Conservation (phyloP, 371 early-diverging fungal species). For the Funneliformis caledonium region DNA sequence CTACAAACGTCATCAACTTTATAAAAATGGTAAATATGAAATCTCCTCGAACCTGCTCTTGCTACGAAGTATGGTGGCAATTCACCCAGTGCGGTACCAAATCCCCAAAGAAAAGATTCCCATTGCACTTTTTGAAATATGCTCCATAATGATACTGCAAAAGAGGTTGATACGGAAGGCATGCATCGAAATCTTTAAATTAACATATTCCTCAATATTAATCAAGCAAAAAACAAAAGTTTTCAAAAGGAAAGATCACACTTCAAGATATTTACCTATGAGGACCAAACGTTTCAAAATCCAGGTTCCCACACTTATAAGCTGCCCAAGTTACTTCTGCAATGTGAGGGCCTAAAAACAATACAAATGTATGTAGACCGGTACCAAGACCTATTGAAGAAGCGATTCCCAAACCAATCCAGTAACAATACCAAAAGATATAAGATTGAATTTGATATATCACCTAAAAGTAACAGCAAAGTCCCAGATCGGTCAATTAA, state of each 20-base stretch:
- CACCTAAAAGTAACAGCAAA: constrained; percentile 2
- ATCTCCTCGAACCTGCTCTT: constrained; percentile 67
- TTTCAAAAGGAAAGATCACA: neutral
- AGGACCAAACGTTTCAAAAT: constrained; percentile 71
- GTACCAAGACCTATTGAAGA: constrained; percentile 93
- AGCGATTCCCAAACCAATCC: constrained; percentile 83
- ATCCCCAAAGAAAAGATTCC: constrained; percentile 88
- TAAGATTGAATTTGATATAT: constrained; percentile 29
- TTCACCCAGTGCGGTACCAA: constrained; percentile 93
- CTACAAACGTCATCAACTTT: constrained; percentile 34
- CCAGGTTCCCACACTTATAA: constrained; percentile 71
- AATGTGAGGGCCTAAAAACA: constrained; percentile 90
- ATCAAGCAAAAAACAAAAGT: neutral
- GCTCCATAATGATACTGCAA: constrained; percentile 54
- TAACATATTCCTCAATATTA: constrained; percentile 39
- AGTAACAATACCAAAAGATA: constrained; percentile 67
- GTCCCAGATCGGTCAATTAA: neutral
- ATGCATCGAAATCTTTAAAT: constrained; percentile 47
- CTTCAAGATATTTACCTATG: constrained; percentile 49
- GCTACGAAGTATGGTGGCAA: constrained; percentile 95
- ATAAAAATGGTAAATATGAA: neutral
- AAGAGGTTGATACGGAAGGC: constrained; percentile 40
- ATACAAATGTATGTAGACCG: constrained; percentile 90
- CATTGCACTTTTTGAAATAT: constrained; percentile 73
- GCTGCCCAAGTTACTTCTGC: constrained; percentile 85